Percentiles rank a stretch among this genome's conserved stretches.
Conservation (phyloP, 768 basidiomycete genomes). For the Clitopilus passeckerianus region DNA sequence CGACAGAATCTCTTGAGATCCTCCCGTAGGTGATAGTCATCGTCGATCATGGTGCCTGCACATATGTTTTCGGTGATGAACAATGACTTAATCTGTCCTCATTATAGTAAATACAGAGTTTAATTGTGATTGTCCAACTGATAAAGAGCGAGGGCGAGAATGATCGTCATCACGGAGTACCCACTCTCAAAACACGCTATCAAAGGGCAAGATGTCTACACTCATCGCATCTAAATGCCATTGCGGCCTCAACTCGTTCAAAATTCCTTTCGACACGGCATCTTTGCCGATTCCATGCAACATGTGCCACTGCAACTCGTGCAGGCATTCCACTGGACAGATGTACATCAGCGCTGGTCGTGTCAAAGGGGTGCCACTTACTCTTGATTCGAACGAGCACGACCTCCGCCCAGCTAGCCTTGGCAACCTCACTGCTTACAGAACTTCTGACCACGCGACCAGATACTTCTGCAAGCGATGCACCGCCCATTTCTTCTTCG, state of each 20-base stretch:
- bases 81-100: background rate
- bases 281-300: constrained; percentile 17
- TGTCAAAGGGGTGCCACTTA: constrained; percentile 17
- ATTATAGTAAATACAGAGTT: background rate
- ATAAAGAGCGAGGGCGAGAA: background rate
- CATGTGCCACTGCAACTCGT: constrained; percentile 24
- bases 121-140: background rate
- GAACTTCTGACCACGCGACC: constrained; percentile 13
- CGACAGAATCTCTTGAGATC: too few species aligned
- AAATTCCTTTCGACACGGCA: constrained; percentile 16
- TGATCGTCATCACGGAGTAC: background rate
- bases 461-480: constrained; percentile 24
- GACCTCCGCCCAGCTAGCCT: constrained; percentile 11
- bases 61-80: background rate
- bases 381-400: constrained; percentile 2
- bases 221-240: background rate
- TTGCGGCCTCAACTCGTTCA: constrained; percentile 15
- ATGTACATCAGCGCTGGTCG: constrained; percentile 15
- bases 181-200: background rate
- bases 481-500: constrained; percentile 22
- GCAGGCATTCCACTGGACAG: constrained; percentile 23
- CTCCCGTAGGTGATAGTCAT: background rate
- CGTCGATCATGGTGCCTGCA: background rate
- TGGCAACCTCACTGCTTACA: constrained; percentile 17
- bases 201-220: background rate